Evolutionary conservation across 495 filamentous ascomycete genomes (phyloP), one percentile per base, ranked within the genome.

Genomic region (Annulohypoxylon maeteangense): DNA sequence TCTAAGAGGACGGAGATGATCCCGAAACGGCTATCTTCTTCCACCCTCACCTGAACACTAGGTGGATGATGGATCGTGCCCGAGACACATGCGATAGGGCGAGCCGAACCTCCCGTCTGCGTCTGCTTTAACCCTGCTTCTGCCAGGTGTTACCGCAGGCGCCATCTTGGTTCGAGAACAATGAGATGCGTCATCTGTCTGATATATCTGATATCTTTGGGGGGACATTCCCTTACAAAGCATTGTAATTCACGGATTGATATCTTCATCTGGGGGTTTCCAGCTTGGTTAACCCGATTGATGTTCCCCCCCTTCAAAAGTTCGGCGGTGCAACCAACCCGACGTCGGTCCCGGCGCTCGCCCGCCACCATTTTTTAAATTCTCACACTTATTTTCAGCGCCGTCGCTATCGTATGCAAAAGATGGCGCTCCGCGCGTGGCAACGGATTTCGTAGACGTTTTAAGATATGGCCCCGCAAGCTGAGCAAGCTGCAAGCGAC

Each of bases 121-220:
- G 62, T 45, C 47, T 65, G 25, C 31, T 57, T 40, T 18, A 57
- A 68, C n/a, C 59, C 25, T 65, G 65, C 68, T 57, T 68, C 47
- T 56, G 14, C 23, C 16, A 44, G 53, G 70, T 72, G 55, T 65
- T 56, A 68, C 70, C 48, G 54, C 64, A 68, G 36, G 48, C 65
- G 59, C 70, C 70, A 72, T 68, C 56, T 50, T 55, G 54, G 53
- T 64, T 72, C 61, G 59, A 42, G 69, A 72, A 72, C 69, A 68
- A 68, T 51, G 44, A 29, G 47, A 60, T 29, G 36, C 45, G 32
- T 20, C 29, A 25, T 10, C 51, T 36, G 14, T 34, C 29, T 29
- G 34, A 58, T 47, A 18, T 27, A 47, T 63, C 7, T 44, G 32
- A n/a, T 54, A 45, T 60, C 36, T n/a, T 50, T 27, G 18, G 40